Evolutionary conservation across 2,329 filamentous ascomycete genomes (phyloP), one percentile per base, ranked within the genome.

Genomic region (Colletotrichum spinosum): DNA sequence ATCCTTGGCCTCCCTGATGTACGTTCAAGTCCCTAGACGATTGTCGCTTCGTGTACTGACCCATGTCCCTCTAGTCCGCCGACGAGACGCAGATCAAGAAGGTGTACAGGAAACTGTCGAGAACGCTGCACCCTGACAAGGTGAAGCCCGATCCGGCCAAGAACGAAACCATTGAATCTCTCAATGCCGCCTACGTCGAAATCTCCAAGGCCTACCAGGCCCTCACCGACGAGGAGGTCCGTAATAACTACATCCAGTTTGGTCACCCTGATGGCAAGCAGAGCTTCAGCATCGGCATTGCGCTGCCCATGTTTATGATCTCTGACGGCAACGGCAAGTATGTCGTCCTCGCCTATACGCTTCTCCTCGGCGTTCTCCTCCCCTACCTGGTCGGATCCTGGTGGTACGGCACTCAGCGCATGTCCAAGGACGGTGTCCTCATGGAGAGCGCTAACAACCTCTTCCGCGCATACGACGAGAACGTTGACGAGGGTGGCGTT

Each of bases 181-280:
- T 98, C 72, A 99, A 96, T 79, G 86, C 94, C 66, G 86, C 90
- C 77, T 99, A 96, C 81, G 94, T 98, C 61, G 94, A 98, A 75
- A 88, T 98, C 72, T 96, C 93, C 71, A 99, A 99, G 83, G 96
- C 96, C 7, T 99, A 97, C 86, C 97, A 99, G 80, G 92, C 96
- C 4, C 87, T 99, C 53, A 99, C 97, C 5, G 96, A 99, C 75
- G 97, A 99, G 80, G 96, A 98, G 46, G 87, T 98, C 67, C 92
- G 96, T 74, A 97, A 97, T 81, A 99, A 99, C 83, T 99, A 92
- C 79, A 90, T 97, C 57, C 92, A 97, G 78, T 99, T 92, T 74
- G 96, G 96, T 60, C 94, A 99, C 78, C 96, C 96, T 7, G 96
- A 99, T 76, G 96, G 96, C 75, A 98, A 97, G 85, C 96, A 99